Conservation (phyloP, 176 grass and related monocot genomes). For the Musa troglodytarum region DNA sequence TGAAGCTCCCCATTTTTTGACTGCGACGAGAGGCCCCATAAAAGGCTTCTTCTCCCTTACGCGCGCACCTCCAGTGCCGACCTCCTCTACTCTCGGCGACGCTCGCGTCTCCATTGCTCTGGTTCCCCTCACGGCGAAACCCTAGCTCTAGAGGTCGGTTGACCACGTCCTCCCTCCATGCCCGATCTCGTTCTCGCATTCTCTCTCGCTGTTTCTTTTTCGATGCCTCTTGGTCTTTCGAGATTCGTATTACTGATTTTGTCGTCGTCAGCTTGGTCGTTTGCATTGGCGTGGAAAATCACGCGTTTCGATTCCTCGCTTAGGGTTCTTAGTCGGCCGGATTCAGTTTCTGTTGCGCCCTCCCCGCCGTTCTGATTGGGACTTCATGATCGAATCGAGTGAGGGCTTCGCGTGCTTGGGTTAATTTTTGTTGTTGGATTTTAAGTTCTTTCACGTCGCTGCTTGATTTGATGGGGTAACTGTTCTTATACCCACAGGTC, state of each 20-base stretch:
- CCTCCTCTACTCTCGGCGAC: background rate
- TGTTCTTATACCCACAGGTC: background rate
- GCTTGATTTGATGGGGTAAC: background rate
- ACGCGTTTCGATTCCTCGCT: background rate
- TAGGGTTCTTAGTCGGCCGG: background rate
- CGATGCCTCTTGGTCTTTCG: background rate
- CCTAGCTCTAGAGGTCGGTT: background rate
- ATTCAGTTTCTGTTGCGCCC: background rate
- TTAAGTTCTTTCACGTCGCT: background rate
- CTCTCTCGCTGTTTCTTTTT: background rate
- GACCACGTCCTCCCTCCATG: background rate
- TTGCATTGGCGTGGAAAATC: background rate
- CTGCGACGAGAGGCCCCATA: background rate
- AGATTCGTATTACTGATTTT: background rate
- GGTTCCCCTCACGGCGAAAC: background rate
- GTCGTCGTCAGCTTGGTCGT: background rate
- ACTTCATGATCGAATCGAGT: background rate
- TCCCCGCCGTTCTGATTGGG: background rate
- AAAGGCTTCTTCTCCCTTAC: background rate
- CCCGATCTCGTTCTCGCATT: background rate
- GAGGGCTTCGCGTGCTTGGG: background rate
- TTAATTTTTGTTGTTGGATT: background rate
- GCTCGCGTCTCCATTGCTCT: background rate
- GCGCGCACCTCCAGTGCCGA: background rate
- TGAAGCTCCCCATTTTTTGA: slow-evolving; percentile 2